Conservation (phyloP, 176 grass and related monocot species). For the Saccharum officinarum region DNA sequence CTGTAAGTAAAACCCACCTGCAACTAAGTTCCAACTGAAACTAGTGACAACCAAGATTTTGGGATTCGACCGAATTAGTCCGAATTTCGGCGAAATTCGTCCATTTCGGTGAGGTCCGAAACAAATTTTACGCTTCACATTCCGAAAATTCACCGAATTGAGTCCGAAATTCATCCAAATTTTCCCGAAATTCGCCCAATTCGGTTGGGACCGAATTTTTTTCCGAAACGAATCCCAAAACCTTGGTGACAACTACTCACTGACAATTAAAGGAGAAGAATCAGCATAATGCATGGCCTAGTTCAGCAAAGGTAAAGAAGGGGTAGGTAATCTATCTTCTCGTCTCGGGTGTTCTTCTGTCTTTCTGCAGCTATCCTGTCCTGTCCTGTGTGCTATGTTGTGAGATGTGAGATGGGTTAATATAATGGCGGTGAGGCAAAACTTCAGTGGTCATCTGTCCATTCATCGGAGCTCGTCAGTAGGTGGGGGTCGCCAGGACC, state of each 20-base stretch:
- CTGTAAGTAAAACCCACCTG: neutral
- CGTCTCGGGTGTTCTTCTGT: neutral
- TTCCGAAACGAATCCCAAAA: too few species aligned
- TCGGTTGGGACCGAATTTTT: too few species aligned
- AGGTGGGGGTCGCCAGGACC: slow-evolving; percentile 46
- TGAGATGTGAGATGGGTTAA: neutral
- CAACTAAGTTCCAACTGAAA: neutral
- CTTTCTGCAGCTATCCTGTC: slow-evolving; percentile 21
- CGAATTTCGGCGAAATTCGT: too few species aligned
- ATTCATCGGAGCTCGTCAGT: slow-evolving; percentile 18
- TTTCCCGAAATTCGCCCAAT: too few species aligned
- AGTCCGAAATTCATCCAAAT: too few species aligned
- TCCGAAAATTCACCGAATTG: too few species aligned
- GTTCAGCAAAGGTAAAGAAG: neutral
- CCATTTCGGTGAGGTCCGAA: too few species aligned
- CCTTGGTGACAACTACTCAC: neutral
- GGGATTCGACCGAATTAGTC: too few species aligned
- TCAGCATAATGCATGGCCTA: neutral
- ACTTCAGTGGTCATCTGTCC: neutral
- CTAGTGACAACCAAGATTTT: neutral
- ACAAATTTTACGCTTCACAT: too few species aligned
- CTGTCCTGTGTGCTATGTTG: slow-evolving; percentile 21
- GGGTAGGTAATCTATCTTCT: neutral
- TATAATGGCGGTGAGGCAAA: slow-evolving; percentile 24
- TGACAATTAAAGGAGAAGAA: neutral